A percentile compares a stretch with the other conserved stretches of the same genome.
phyloP scores from a whole-genome alignment of 139 green algal species.

The Choricystis sp. region DNA sequence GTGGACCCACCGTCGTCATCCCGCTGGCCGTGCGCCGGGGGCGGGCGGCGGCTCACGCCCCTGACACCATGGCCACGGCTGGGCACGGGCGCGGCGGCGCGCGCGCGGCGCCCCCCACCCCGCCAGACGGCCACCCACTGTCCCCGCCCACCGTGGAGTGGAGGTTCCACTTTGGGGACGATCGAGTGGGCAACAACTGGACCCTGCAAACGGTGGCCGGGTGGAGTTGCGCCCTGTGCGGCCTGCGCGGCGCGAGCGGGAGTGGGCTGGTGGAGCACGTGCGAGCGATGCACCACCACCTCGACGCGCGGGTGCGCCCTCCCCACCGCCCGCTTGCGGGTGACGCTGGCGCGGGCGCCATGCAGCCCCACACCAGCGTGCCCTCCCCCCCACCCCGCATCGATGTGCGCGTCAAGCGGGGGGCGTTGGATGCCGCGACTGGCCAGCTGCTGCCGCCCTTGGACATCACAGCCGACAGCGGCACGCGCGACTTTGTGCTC shows the following conservation, averaged over 20 bases:
- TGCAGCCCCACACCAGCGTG: not conserved
- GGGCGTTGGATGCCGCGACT: not conserved
- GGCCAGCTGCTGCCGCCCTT: too few relatives aligned
- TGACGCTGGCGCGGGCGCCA: too few relatives aligned
- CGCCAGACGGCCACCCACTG: too few relatives aligned
- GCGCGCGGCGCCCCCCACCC: too few relatives aligned
- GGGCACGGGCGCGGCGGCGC: too few relatives aligned
- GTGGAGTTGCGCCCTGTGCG: not conserved
- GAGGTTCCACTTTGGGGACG: not conserved
- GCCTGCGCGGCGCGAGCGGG: not conserved
- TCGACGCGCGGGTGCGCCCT: not conserved
- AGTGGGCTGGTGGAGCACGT: not conserved
- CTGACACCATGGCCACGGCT: too few relatives aligned
- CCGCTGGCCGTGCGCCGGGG: too few relatives aligned
- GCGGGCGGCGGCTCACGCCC: too few relatives aligned
- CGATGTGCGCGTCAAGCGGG: not conserved
- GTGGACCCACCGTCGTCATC: too few relatives aligned
- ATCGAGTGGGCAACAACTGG: not conserved
- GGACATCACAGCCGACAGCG: too few relatives aligned
- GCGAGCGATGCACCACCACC: not conserved
- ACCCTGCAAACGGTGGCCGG: not conserved
- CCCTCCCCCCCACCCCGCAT: not conserved
- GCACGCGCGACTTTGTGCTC: too few relatives aligned
- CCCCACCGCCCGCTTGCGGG: not conserved
- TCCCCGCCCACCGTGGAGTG: too few relatives aligned